Base-by-base conservation (phyloP, 2,329 filamentous ascomycete species). In the Alternaria panax region DNA sequence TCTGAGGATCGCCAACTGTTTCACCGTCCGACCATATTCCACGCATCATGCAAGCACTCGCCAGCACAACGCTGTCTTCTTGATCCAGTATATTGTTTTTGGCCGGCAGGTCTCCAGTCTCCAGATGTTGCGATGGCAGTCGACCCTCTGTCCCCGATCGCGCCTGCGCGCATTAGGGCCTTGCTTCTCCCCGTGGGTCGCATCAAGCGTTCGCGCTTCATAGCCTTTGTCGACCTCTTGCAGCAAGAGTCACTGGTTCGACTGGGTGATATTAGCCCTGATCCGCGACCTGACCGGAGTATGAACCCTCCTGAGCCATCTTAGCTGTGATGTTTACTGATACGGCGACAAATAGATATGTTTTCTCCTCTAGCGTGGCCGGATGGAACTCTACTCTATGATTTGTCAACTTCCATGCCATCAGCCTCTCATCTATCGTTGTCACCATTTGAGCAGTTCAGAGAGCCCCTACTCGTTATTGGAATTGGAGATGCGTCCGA, bases 331-430 rank as follows among this genome's bases (percentile, higher is more conserved):
- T 42, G 47, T 71, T 63, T 65, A 64, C 75, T 78, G 66, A 78
- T 72, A 64, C 71, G 63, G 66, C 64, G 57, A 63, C 41, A 36
- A 61, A 53, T 77, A 97, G 93, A 92, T 79, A 93, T 95, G 89
- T 97, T 98, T 80, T 96, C 92, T 59, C 94, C 94, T 40, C 82
- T 95, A 71, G 92, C 91, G 14, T 97, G 95, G 78, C 93, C 92
- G 11, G 87, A 89, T 68, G 94, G 94, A 61, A 88, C 89, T 72
- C 90, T 98, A 62, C 85, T 97, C 70, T 97, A 95, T 84, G 91
- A 97, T 76, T 86, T 97, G 63, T 89, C 91, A 58, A 92, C 91
- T 61, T 90, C 92, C 71, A 83, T 90, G 55, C 90, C 92, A 24
- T 88, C 91, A n/a, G 85, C 88, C 30, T 92, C 92, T 30, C 92